phyloP scores from a whole-genome alignment of 192 early-diverging fungal genomes.

The Umbelopsis sp. region DNA sequence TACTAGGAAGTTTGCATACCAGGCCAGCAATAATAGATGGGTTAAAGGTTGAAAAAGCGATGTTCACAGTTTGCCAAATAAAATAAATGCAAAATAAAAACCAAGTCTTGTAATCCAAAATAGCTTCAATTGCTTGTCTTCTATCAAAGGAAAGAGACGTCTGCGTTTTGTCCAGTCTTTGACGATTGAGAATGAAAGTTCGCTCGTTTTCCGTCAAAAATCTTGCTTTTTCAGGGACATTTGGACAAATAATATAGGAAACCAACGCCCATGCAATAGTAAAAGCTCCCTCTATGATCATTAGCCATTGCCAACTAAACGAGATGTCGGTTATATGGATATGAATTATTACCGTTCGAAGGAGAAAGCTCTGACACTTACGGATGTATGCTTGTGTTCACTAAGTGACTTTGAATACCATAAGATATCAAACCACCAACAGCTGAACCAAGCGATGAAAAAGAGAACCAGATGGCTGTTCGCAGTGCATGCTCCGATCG shows the following conservation, averaged over 20 bases:
- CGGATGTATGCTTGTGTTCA: slow-evolving; percentile 19
- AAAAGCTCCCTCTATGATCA: not conserved
- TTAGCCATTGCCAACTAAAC: not conserved
- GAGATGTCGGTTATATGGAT: not conserved
- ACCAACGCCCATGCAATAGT: not conserved
- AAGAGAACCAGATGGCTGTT: slow-evolving; percentile 54
- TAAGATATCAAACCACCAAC: slow-evolving; percentile 32
- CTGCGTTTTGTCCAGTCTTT: slow-evolving; percentile 25
- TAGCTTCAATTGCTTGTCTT: slow-evolving; percentile 16
- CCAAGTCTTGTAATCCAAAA: slow-evolving; percentile 30
- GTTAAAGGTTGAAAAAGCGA: slow-evolving; percentile 20
- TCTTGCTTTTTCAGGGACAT: slow-evolving; percentile 26
- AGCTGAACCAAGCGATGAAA: slow-evolving; percentile 32
- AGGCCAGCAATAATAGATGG: slow-evolving; percentile 16
- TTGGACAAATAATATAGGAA: slow-evolving; percentile 13
- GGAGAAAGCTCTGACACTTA: not conserved
- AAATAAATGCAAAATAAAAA: slow-evolving; percentile 28
- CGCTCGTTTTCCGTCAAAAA: slow-evolving; percentile 34
- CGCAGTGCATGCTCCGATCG: slow-evolving; percentile 53
- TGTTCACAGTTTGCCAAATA: slow-evolving; percentile 23
- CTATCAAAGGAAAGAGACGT: slow-evolving; percentile 1
- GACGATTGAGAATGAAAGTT: slow-evolving; percentile 26
- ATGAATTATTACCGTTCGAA: too few species aligned
- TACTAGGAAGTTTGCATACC: not conserved
- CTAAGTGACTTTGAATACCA: slow-evolving; percentile 28